Conservation (phyloP, 2,329 filamentous ascomycete species). For the Calonectria honghensis region DNA sequence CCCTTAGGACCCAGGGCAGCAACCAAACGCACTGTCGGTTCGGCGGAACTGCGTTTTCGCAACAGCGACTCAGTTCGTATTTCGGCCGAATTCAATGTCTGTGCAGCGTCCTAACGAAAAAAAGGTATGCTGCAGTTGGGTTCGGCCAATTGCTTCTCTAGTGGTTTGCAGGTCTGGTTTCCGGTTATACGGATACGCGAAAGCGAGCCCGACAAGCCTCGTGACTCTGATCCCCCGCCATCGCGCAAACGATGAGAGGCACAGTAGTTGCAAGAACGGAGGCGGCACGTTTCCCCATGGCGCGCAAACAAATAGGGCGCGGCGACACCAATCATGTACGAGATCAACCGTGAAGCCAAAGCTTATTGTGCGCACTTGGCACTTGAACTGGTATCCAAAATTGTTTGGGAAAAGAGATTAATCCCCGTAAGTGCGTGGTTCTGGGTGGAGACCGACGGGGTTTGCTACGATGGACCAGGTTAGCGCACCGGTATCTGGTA, state of each 20-base stretch:
- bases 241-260: not conserved
- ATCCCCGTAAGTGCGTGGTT: not conserved
- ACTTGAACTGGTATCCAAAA: not conserved
- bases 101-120: not conserved
- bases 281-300: not conserved
- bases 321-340: not conserved
- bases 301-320: not conserved
- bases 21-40: not conserved
- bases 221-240: not conserved
- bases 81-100: not conserved
- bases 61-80: not conserved
- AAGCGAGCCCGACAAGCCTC: not conserved
- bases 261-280: not conserved
- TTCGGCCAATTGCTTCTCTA: not conserved
- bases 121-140: not conserved
- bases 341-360: not conserved
- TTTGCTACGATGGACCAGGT: not conserved
- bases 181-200: not conserved
- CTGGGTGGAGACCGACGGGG: not conserved
- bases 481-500: not conserved
- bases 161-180: not conserved
- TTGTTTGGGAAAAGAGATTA: not conserved
- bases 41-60: not conserved
- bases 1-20: not conserved
- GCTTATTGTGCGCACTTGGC: not conserved